Evolutionary conservation across 2,329 filamentous ascomycete species (phyloP), one percentile per base, ranked within the genome.

Genomic region (Chrysosporium queenslandicum): DNA sequence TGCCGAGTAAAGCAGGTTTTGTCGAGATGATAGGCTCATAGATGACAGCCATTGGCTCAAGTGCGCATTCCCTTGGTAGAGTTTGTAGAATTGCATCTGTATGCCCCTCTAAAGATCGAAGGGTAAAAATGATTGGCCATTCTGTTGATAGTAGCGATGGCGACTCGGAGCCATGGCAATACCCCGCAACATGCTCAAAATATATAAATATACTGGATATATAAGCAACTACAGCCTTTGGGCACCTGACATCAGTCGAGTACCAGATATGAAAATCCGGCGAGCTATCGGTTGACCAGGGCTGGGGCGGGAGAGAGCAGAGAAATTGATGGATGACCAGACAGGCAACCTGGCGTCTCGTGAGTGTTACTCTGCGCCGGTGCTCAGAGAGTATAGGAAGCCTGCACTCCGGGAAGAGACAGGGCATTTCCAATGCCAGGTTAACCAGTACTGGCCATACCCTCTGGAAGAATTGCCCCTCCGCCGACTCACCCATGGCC

Each of bases 281-380:
- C 29, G 48, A 56, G 18, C 47, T 50, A 29, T 58, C 47, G 14
- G 45, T 52, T 14, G 30, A 12, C 56, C 57, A 58, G 12, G 36
- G 52, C 16, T 50, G 53, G 12, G 2, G 9, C 1, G 36, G 54
- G 5, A 58, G 30, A 21, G 52, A 50, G 48, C 50, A 56, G 9
- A 56, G 30, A 36, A 56, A 56, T 42, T 56, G 46, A 39, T 55
- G 52, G 18, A 53, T 16, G 8, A 53, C 41, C n/a, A 55, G 18
- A 40, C 54, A 53, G 16, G 53, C 51, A 46, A 55, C 47, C 25
- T 56, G 54, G 8, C 52, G 39, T 40, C 52, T 55, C 4, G 45
- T 49, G 4, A 58, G 27, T 12, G 14, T 7, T 18, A 58, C 12
- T 34, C 53, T 2, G 40, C 18, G 18, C 21, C 34, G 20, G n/a